These are phyloP conservation scores for Cyathus striatus DNA, from an alignment of 768 basidiomycete species.

Conservation along the genomic window DNA sequence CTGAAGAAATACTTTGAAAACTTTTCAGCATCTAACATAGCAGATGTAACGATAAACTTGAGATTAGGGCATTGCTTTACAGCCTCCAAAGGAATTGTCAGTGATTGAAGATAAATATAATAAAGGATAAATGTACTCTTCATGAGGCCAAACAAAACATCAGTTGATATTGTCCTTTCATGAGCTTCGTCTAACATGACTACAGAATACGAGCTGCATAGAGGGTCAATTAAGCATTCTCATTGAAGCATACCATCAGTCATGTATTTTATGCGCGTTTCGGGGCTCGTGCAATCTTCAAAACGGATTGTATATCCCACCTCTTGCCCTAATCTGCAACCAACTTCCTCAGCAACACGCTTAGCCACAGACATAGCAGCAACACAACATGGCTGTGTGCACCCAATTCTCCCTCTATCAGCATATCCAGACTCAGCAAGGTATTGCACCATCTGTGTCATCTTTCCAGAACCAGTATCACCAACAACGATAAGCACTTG, in stretches of 20 bases:
- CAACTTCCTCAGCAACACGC: conserved; percentile 97
- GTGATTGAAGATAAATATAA: neutral
- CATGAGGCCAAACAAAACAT: conserved; percentile 92
- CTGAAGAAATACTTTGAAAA: conserved; percentile 99
- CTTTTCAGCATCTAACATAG: conserved; percentile 98
- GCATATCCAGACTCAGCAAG: conserved; percentile 93
- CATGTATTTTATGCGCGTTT: conserved; percentile 99
- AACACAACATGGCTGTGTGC: conserved; percentile 98
- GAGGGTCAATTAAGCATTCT: conserved; percentile 94
- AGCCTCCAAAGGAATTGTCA: conserved; percentile 55
- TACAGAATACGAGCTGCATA: conserved; percentile 88
- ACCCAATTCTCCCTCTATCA: conserved; percentile 87
- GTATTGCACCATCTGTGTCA: conserved; percentile 99
- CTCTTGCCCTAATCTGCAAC: conserved; percentile 94
- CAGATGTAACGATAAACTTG: conserved; percentile 97
- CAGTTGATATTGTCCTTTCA: conserved; percentile 97
- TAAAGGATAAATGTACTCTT: conserved; percentile 56
- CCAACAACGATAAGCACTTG: conserved; percentile 98
- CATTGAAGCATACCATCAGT: conserved; percentile 99
- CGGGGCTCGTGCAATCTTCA: conserved; percentile 97
- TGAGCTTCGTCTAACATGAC: conserved; percentile 99
- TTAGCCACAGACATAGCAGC: conserved; percentile 99
- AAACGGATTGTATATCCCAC: conserved; percentile 99
- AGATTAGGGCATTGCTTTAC: conserved; percentile 92
- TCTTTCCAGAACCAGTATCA: conserved; percentile 98